Percentiles rank a stretch among this genome's conserved stretches.
These are phyloP conservation scores for Lipomyces sp. DNA, from an alignment of 805 yeast species.

Conservation along the genomic window DNA sequence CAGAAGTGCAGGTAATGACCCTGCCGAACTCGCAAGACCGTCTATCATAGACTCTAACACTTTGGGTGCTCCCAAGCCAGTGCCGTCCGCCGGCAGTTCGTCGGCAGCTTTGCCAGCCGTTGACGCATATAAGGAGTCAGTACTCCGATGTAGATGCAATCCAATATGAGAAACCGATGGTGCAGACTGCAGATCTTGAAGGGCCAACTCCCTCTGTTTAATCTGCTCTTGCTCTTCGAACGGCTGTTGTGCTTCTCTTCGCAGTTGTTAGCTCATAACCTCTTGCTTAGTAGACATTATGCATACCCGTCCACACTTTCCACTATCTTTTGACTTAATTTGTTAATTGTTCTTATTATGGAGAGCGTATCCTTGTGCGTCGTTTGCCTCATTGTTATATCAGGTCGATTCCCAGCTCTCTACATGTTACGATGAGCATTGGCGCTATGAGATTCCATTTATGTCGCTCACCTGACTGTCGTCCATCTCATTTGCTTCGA, in stretches of 20 bases:
- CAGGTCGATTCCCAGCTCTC: conserved; percentile 76
- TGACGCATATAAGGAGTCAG: conserved; percentile 8
- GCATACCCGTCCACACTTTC: conserved; percentile 36
- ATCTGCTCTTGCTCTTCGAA: conserved; percentile 39
- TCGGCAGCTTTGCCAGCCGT: background rate
- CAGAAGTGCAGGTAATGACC: conserved; percentile 15
- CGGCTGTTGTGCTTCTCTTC: conserved; percentile 35
- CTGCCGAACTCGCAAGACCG: conserved; percentile 13
- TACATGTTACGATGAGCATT: conserved; percentile 3
- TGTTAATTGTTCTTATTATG: conserved; percentile 85
- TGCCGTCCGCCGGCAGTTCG: background rate
- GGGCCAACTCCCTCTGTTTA: conserved; percentile 24
- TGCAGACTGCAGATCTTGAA: conserved; percentile 27
- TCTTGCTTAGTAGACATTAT: conserved; percentile 44
- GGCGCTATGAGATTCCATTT: background rate
- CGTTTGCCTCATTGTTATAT: conserved; percentile 79
- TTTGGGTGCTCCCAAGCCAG: background rate
- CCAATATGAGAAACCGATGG: conserved; percentile 21
- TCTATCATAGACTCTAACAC: background rate
- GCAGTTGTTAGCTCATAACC: conserved; percentile 9
- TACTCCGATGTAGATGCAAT: conserved; percentile 31
- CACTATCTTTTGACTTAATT: conserved; percentile 81
- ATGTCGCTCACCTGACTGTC: conserved; percentile 31
- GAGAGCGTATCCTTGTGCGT: conserved; percentile 70
- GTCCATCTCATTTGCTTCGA: conserved; percentile 80